Evolutionary conservation across 768 basidiomycete species (phyloP), one percentile per base, ranked within the genome.

Genomic region (Cystofilobasidium capitatum): DNA sequence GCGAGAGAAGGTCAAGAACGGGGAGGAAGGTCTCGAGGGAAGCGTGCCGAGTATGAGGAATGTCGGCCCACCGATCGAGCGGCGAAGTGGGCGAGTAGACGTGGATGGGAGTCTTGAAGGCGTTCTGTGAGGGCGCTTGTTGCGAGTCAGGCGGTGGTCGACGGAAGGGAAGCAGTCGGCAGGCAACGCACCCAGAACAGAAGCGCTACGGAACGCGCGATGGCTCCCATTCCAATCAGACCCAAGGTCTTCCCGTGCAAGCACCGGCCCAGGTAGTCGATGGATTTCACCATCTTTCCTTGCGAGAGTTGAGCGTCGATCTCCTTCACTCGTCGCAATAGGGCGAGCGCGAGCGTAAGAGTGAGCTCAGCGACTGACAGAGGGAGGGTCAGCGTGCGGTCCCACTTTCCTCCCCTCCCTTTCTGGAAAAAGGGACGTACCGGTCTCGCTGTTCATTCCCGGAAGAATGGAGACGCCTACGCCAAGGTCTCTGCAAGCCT

Each of bases 1-100:
- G 72, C 0, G 85, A 85, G 5, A 87, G 79, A 61, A 87, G 76
- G 73, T 87, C 86, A 66, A 83, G 82, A 29, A 76, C 73, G 61
- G 73, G 72, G 64, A 87, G 76, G 6, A 87, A 77, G 42, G 83
- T 80, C 54, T 82, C 83, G 84, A 22, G 84, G 79, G 70, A 83
- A 81, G 20, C 78, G 79, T 1, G 84, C 85, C 29, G 87, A 74
- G 73, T 86, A 77, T 6, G 84, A 82, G 8, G 84, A 83, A 86
- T 42, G 40, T 45, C 39, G 7, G 59, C 7, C 39, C 39, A 61
- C 22, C 39, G 59, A 9, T 36, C 20, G 14, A n/a, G 7, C 9
- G 20, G 36, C 1, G 24, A 58, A 16, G 47, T 44, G 31, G 42
- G 31, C 79, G 78, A 71, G 86, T 86, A 3, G 79, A 81, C 70